Evolutionary conservation across 202 grass and related monocot genomes (phyloP), one percentile per base, ranked within the genome.

Genomic region (Elaeis oleifera): DNA sequence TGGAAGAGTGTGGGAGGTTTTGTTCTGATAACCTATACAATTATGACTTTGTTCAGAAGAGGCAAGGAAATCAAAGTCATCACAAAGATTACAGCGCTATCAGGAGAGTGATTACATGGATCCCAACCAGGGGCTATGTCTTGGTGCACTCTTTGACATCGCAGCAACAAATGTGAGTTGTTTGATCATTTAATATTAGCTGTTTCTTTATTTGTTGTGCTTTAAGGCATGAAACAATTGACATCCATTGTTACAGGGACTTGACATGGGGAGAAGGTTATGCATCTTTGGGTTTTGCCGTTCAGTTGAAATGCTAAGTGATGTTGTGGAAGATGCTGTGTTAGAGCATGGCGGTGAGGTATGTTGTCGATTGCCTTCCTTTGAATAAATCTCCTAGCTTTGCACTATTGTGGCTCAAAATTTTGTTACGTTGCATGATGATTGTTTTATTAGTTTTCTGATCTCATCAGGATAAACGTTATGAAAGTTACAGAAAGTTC

Each of bases 71-170:
- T 39, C 69, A 13, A 83, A 83, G 65, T 53, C 72, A 23, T 26
- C 50, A 36, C 69, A 78, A 67, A 75, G 68, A 59, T 13, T 64
- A 23, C 71, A 64, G 7, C 79, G 68, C 4, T 97, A 89, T 80
- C 82, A 92, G 68, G 92, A 97, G 79, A 85, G 82, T 60, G 79
- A 86, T 57, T 97, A 97, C 65, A 92, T 97, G 92, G 84, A 92
- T 79, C 87, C 92, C 31, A 74, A 83, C 69, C 92, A 97, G 67
- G 79, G 82, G 48, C 82, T 97, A 65, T 97, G 92, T 70, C 84
- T 97, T 72, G 92, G 92, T 69, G 84, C 92, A 78, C 72, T 97
- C n/a, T 97, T 97, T 81, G 81, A 97, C 55, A 97, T 97, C 53
- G 92, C 92, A 76, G 92, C 92, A 22, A 97, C 92, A 75, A 97